Percentiles rank a stretch among this genome's conserved stretches.
phyloP scores from a whole-genome alignment of 75 land plant species.

The Cupressus sempervirens region DNA sequence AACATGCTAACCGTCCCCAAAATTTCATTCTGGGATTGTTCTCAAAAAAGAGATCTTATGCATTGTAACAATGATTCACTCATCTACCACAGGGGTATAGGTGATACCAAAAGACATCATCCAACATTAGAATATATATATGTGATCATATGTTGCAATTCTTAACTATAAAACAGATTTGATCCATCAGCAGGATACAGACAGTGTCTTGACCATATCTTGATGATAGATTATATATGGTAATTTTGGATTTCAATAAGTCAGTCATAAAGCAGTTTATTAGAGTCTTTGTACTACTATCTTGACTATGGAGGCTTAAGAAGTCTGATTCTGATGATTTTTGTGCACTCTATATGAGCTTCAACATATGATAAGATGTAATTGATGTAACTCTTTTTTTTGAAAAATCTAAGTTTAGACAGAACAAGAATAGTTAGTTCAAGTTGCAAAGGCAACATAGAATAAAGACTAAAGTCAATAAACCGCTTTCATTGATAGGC shows the following conservation, averaged over 20 bases:
- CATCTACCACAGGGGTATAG: neutral
- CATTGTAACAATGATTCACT: neutral
- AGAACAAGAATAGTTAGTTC: neutral
- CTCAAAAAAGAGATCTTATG: neutral
- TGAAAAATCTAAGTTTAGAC: neutral
- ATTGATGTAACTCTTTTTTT: neutral
- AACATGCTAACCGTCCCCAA: neutral
- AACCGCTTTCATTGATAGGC: neutral
- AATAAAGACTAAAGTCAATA: neutral
- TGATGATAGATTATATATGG: neutral
- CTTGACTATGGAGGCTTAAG: neutral
- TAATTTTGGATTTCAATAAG: too few species aligned
- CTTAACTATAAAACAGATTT: too few species aligned
- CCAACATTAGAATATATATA: neutral
- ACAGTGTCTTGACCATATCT: too few species aligned
- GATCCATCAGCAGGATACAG: too few species aligned
- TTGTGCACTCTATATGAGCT: neutral
- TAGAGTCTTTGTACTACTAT: too few species aligned
- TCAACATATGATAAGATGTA: neutral
- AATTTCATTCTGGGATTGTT: neutral
- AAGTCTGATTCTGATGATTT: neutral
- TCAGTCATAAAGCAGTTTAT: neutral
- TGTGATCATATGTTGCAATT: too few species aligned
- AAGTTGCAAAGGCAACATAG: neutral
- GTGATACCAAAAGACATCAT: too few species aligned